Percentiles rank a stretch among this genome's conserved stretches.
Conservation (phyloP, 306 rosid genomes). For the Prunus dulcis region DNA sequence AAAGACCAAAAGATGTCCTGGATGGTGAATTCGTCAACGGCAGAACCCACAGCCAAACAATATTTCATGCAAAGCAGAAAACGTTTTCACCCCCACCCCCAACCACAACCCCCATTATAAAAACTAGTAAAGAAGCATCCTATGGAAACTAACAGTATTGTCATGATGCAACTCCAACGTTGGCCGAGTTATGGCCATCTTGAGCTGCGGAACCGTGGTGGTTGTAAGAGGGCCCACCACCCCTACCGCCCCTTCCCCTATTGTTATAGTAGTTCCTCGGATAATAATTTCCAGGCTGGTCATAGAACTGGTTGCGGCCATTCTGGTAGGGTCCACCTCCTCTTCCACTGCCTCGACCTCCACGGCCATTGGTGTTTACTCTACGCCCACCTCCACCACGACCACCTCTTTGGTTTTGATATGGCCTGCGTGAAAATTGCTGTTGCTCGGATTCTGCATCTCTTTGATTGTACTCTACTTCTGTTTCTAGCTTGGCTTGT, state of each 20-base stretch:
- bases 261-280: constrained; percentile 60
- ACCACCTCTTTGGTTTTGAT: constrained; percentile 84
- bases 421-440: constrained; percentile 50
- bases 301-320: constrained; percentile 76
- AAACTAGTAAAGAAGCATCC: constrained; percentile 28
- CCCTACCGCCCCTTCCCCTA: constrained; percentile 78
- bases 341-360: constrained; percentile 65
- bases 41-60: constrained; percentile 36
- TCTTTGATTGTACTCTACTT: constrained; percentile 43
- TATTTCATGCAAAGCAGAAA: constrained; percentile 35
- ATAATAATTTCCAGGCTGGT: constrained; percentile 80
- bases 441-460: constrained; percentile 77
- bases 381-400: constrained; percentile 84
- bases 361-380: constrained; percentile 78
- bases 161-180: constrained; percentile 71
- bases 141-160: constrained; percentile 35
- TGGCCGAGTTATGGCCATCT: constrained; percentile 47
- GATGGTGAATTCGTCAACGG: constrained; percentile 42
- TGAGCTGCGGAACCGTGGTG: constrained; percentile 50
- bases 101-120: constrained; percentile 26
- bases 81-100: constrained; percentile 49
- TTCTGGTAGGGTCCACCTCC: constrained; percentile 65
- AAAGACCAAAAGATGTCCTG: constrained; percentile 22
- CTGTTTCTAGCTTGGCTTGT: constrained; percentile 41
- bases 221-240: constrained; percentile 54